Conservation (phyloP, 1,284 basidiomycete species). For the Austropuccinia psidii region DNA sequence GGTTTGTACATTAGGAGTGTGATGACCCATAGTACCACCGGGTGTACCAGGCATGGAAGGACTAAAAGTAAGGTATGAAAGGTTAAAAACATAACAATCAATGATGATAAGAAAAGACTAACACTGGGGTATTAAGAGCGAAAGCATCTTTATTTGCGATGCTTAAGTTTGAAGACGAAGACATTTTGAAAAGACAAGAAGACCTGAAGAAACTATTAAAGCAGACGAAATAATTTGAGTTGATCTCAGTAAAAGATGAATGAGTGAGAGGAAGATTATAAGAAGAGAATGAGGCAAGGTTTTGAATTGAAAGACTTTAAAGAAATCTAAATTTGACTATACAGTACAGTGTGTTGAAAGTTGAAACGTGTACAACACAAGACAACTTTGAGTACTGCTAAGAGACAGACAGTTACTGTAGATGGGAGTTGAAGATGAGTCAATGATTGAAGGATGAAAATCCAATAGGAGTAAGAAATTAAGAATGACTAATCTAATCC, state of each 20-base stretch:
- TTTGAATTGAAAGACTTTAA: not conserved
- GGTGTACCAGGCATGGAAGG: conserved; percentile 38
- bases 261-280: not conserved
- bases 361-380: too few relatives aligned
- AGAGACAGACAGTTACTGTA: too few relatives aligned
- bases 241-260: not conserved
- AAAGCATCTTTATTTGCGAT: conserved; percentile 21
- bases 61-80: not conserved
- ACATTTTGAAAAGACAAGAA: not conserved
- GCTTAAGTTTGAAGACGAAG: not conserved
- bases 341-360: too few relatives aligned
- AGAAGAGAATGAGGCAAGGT: not conserved
- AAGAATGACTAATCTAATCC: too few relatives aligned
- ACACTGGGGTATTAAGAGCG: conserved; percentile 28
- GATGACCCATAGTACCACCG: conserved; percentile 38
- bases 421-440: too few relatives aligned
- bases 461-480: too few relatives aligned
- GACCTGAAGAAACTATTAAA: not conserved
- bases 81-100: too few relatives aligned
- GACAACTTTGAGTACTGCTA: too few relatives aligned
- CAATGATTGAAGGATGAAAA: too few relatives aligned
- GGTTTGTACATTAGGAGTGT: conserved; percentile 63
- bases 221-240: too few relatives aligned
- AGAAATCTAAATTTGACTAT: too few relatives aligned
- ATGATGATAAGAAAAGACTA: not conserved